These are phyloP conservation scores for Pythium dissimile DNA, from an alignment of 352 stramenopile species.

Conservation along the genomic window DNA sequence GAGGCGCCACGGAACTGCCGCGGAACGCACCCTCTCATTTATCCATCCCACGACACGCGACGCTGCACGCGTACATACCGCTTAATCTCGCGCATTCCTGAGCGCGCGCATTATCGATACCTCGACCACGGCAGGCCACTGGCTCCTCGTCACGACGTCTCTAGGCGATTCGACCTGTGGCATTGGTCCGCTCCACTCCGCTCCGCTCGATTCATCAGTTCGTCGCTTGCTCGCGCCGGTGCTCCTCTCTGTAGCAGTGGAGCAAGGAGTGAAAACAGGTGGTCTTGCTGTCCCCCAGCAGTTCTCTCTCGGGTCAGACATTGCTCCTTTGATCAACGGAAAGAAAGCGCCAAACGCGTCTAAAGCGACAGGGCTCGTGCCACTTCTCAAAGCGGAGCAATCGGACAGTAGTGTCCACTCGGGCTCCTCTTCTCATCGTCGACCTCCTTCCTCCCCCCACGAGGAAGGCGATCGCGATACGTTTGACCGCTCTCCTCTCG, in stretches of 20 bases:
- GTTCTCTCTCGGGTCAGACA: not conserved
- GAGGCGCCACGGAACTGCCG: not conserved
- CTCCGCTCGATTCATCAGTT: not conserved
- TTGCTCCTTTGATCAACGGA: not conserved
- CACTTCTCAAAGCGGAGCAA: too few species aligned
- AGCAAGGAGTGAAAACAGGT: conserved; percentile 12
- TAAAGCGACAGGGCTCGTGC: too few species aligned
- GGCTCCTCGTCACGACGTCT: not conserved
- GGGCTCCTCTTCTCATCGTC: too few species aligned
- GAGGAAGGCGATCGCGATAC: too few species aligned
- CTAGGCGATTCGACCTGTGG: not conserved
- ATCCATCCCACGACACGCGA: conserved; percentile 4
- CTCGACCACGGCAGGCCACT: not conserved
- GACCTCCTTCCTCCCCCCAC: too few species aligned
- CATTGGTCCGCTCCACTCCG: not conserved
- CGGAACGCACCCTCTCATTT: conserved; percentile 1
- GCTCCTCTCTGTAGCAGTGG: not conserved
- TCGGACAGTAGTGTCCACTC: too few species aligned
- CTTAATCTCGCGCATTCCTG: not conserved
- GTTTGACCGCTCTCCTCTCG: not conserved
- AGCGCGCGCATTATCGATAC: not conserved
- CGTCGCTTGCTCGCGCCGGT: conserved; percentile 6
- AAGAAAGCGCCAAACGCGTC: not conserved
- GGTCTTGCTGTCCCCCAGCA: not conserved
- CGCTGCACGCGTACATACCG: not conserved